Evolutionary conservation across 768 basidiomycete genomes (phyloP), one percentile per base, ranked within the genome.

Genomic region (Suillus plorans): DNA sequence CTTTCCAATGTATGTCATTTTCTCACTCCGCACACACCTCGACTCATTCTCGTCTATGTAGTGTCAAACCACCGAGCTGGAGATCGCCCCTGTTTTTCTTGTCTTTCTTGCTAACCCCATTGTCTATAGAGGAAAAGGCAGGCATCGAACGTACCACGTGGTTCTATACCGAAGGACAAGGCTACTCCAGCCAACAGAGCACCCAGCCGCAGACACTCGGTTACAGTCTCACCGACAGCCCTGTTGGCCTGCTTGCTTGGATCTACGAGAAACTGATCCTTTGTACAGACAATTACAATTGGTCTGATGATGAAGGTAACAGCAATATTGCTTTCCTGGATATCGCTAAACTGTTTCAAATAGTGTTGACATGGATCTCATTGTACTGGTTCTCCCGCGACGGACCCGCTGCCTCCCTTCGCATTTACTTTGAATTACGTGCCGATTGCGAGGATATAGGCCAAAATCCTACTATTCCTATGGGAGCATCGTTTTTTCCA

Each of bases 281-380:
- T 36, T 84, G 82, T 81, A 80, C 81, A 0, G 86, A 87, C 67
- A 66, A 70, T 1, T 87, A 88, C 71, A 79, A 79, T 0, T 88
- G 86, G 86, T 77, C 78, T 12, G 84, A 85, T 56, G 86, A 88
- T 36, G 84, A 87, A 74, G 78, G 87, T 69, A n/a, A 82, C 25
- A 1, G 71, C 22, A 0, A 3, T 14, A 20, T 44, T n/a, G 10
- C 9, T 8, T 14, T 36, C 14, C 9, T 22, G n/a, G 18, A 37
- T 31, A 14, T 25, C 13, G 22, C 53, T 9, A 22, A 28, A 16
- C 18, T n/a, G 45, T 9, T 34, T 34, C 45, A 22, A 69, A 18
- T 63, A 87, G 87, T 88, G 1, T 68, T 89, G 37, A 86, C 84
- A 0, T 89, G 87, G 86, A 71, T 86, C 22, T 86, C 85, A 3